A percentile compares a stretch with the other conserved stretches of the same genome.
Evolutionary conservation across 2,329 filamentous ascomycete genomes (phyloP).

Genomic region (Talaromyces sp.): DNA sequence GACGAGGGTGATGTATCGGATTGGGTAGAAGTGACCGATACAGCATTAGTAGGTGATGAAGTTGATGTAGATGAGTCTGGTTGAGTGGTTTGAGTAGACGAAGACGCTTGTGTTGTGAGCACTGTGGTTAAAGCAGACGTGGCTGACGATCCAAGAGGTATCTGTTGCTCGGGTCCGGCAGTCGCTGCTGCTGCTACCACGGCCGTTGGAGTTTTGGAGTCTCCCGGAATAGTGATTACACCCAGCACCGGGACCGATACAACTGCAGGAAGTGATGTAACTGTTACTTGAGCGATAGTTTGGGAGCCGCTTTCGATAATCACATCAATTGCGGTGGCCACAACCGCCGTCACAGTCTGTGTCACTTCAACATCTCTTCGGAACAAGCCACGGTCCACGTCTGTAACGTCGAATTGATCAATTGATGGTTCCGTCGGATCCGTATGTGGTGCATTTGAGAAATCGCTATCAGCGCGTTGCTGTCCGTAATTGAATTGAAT

Average conservation of each 20-base stretch:
- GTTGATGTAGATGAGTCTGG: constrained; percentile 6
- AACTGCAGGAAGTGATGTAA: constrained; percentile 27
- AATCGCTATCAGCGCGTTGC: neutral
- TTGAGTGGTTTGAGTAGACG: constrained; percentile 2
- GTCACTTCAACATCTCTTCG: constrained; percentile 15
- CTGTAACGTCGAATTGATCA: neutral
- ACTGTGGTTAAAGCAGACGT: constrained; percentile 8
- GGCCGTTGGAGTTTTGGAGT: constrained; percentile 19
- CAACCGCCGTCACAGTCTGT: constrained; percentile 23
- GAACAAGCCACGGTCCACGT: neutral
- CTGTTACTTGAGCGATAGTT: constrained; percentile 25
- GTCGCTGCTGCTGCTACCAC: neutral
- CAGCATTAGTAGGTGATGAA: neutral
- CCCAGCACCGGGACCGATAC: constrained; percentile 27
- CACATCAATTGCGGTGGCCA: constrained; percentile 27
- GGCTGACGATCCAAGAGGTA: constrained; percentile 21
- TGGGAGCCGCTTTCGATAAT: constrained; percentile 26
- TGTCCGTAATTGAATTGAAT: neutral
- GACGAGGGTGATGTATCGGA: neutral
- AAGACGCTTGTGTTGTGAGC: neutral
- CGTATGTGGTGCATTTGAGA: neutral
- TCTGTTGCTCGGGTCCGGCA: constrained; percentile 11
- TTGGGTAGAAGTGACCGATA: neutral
- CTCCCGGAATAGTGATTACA: constrained; percentile 26
- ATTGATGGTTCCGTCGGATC: neutral